Evolutionary conservation across 2,329 filamentous ascomycete genomes (phyloP).

Genomic region (Alternaria viburni): DNA sequence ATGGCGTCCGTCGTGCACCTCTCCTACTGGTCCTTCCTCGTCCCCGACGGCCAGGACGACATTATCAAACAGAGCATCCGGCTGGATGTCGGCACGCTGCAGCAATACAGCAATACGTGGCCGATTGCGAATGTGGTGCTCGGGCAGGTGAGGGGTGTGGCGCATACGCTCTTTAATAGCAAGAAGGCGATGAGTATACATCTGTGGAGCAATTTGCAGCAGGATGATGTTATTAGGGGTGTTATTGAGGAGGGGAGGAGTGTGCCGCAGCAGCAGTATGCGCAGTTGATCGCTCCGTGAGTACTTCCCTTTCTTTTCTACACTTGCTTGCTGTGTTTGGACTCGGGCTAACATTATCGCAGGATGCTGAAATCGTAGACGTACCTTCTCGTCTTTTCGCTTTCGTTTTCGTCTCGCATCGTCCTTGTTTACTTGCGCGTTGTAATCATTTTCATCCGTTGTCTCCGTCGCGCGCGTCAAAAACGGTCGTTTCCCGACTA

Average conservation of each 20-base stretch:
- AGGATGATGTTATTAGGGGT: slow-evolving; percentile 42
- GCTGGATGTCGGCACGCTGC: slow-evolving; percentile 78
- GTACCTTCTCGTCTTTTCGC: not conserved
- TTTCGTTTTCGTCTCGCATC: not conserved
- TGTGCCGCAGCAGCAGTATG: slow-evolving; percentile 44
- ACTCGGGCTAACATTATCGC: not conserved
- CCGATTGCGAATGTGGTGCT: slow-evolving; percentile 72
- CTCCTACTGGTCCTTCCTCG: slow-evolving; percentile 73
- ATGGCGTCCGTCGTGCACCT: slow-evolving; percentile 50
- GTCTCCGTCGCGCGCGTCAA: not conserved
- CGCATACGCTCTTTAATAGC: slow-evolving; percentile 70
- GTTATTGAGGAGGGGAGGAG: slow-evolving; percentile 42
- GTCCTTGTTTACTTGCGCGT: not conserved
- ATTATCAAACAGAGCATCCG: slow-evolving; percentile 76
- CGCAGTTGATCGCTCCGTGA: slow-evolving; percentile 45
- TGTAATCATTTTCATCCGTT: not conserved
- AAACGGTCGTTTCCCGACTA: not conserved
- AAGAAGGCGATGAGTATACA: slow-evolving; percentile 51
- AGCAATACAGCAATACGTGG: slow-evolving; percentile 73
- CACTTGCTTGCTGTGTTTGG: not conserved
- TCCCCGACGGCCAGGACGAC: slow-evolving; percentile 62
- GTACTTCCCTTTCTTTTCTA: slow-evolving; percentile 8
- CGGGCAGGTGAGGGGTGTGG: slow-evolving; percentile 76
- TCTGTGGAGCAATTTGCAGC: slow-evolving; percentile 45
- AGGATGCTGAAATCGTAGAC: slow-evolving; percentile 44